Base-by-base conservation (phyloP, 495 filamentous ascomycete genomes). In the Chaetomium tenue region DNA sequence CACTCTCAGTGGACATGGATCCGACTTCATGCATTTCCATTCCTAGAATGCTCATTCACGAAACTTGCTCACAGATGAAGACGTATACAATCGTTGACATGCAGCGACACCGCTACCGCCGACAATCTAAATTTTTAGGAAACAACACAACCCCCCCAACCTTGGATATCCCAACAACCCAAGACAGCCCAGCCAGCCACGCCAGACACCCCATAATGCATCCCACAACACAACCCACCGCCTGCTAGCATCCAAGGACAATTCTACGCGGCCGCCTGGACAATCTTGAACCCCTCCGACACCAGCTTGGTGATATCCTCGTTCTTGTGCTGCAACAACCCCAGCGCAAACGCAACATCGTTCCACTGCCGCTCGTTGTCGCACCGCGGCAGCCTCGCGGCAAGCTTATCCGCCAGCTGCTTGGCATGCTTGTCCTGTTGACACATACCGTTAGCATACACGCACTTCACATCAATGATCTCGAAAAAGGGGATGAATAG, bases 301-400 rank as follows among this genome's bases (percentile, higher is more conserved):
- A 99, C 82, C 20, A 88, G 77, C 81, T 95, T 97, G 42, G 84
- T 82, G 59, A 99, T 98, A 18, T 98, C 94, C 75, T 99, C 95
- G 66, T 97, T 97, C 82, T 97, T 99, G 71, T 98, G 95, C 68
- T 91, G 93, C 52, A 98, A 77, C 62, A 97, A 74, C 26, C 90
- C 90, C 25, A 99, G 74, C 4, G 92, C 91, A 79, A 91, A 99
- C 12, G 93, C 89, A 42, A 97, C 92, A 77, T 99, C 95, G 70
- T 89, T 94, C 95, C 95, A 99, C 70, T 97, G 93, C 55, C 91
- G 83, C 76, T 99, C 93, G 15, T 82, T 93, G 71, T 97, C 93
- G 67, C 92, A 97, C 47, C 93, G 83, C 2, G 87, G 80, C 20
- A 99, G 82, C 60, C 95, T 82, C 22, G 92, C 92, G 1, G 95